Evolutionary conservation across 352 stramenopile genomes (phyloP), one percentile per base, ranked within the genome.

Genomic region (Phytophthora melonis): DNA sequence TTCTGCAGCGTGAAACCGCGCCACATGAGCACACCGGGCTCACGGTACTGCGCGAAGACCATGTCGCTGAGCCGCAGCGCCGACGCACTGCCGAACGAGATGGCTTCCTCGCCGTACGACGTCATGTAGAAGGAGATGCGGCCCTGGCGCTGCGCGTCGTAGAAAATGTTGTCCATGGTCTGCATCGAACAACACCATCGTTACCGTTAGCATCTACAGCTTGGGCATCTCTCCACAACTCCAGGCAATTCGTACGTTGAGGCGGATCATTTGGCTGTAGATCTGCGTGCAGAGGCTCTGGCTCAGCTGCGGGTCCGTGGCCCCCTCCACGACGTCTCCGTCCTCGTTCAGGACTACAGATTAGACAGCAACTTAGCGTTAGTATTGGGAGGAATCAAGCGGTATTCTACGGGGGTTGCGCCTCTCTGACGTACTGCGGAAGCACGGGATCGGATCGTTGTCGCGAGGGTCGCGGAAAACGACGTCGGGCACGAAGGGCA

Each of bases 51-150:
- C 13, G 94, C 97, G 71, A 99, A 98, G 13, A 99, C 89, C 74
- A 97, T 93, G 83, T 99, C 98, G 36, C 82, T 45, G 34, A 87
- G 65, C 10, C 83, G 77, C 52, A 99, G 78, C 3, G 95, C 97
- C 2, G 96, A 95, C 8, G 97, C 97, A 30, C 91, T 96, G 53
- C 97, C 97, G 43, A 99, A 98, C 67, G 98, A 92, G 49, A 98
- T 96, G 5, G 90, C 97, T 79, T 99, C 98, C 79, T 99, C 98
- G 14, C 97, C 96, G 36, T 91, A 86, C 34, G 84, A 91, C 32
- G 89, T 96, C 93, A 99, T 97, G 82, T 99, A 99, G 81, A 99
- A 99, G 3, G 97, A 99, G 66, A 99, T 99, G 43, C 97, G 89
- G 14, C 98, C 98, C 83, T 99, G 98, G 50, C 98, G 89, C 78